Evolutionary conservation across 495 filamentous ascomycete genomes (phyloP), one percentile per base, ranked within the genome.

Genomic region (Hypoxylon fragiforme): DNA sequence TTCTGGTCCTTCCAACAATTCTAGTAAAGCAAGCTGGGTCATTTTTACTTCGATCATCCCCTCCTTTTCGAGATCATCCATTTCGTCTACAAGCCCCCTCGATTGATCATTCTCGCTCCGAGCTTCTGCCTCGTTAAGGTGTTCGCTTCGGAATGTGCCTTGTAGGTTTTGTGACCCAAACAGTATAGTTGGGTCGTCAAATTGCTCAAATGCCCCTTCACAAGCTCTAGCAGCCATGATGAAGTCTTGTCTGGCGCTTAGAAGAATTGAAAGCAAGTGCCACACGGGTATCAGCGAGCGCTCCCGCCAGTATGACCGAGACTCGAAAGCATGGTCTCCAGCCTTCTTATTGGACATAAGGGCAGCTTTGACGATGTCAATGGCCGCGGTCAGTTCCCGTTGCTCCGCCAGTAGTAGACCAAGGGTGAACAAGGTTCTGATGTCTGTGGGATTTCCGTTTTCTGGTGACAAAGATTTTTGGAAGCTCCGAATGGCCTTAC

Each of bases 201-300:
- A 95, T 63, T 92, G 87, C 42, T 96, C 89, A 60, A 96, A 89
- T 6, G 92, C 92, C 9, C 88, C 91, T 67, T 94, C 88, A 57
- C 91, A 96, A 2, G 90, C 85, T 30, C 83, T 83, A 15, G 81
- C 80, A 9, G 94, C 91, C 61, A 86, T 85, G 35, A 83, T 74
- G 65, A 90, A 97, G 28, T 96, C 90, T 34, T 95, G 86, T 54
- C 85, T 85, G 7, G 91, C 89, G 62, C 90, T 96, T 7, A 97
- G 77, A 21, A 97, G 73, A 28, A 97, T 73, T 1, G 89, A 85
- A 42, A 97, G 80, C 2, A 97, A 75, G 71, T 98, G 95, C 88
- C 94, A 95, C 12, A 90, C 45, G 3, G 85, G 81, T 13, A 89
- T 78, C 18, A 87, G 66, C 48, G 82, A 77, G 48, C 84, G 68